Conservation (phyloP, 805 yeast species). For the Torulaspora microellipsoides region DNA sequence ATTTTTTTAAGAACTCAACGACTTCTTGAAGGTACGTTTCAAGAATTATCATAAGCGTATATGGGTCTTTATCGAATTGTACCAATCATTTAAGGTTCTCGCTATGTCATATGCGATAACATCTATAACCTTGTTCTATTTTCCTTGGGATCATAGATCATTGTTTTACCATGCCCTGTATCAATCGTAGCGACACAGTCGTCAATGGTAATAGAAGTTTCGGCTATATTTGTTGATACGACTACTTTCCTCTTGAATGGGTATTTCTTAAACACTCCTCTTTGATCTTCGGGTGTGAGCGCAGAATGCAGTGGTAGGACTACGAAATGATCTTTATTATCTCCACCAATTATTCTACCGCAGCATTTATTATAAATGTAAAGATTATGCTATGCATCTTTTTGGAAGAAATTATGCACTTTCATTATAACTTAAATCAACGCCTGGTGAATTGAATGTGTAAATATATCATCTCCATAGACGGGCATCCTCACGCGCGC, state of each 20-base stretch:
- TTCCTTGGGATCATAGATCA: constrained; percentile 61
- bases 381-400: too few relatives aligned
- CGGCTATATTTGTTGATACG: constrained; percentile 91
- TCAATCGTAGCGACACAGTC: constrained; percentile 93
- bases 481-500: too few relatives aligned
- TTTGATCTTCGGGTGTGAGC: constrained; percentile 75
- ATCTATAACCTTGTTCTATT: constrained; percentile 71
- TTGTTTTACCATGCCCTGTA: constrained; percentile 76
- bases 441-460: too few relatives aligned
- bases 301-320: constrained; percentile 86
- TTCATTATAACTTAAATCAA: too few relatives aligned
- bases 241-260: constrained; percentile 69
- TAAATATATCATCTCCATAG: too few relatives aligned
- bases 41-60: too few relatives aligned
- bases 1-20: too few relatives aligned
- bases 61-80: too few relatives aligned
- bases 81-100: too few relatives aligned
- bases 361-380: constrained; percentile 57
- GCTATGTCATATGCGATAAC: too few relatives aligned
- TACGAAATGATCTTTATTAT: constrained; percentile 30
- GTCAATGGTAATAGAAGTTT: constrained; percentile 93
- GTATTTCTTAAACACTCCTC: constrained; percentile 59
- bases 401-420: too few relatives aligned
- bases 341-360: constrained; percentile 19
- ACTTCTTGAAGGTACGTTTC: too few relatives aligned